Conservation (phyloP, 2,329 filamentous ascomycete species). For the Aspergillus amoenus region DNA sequence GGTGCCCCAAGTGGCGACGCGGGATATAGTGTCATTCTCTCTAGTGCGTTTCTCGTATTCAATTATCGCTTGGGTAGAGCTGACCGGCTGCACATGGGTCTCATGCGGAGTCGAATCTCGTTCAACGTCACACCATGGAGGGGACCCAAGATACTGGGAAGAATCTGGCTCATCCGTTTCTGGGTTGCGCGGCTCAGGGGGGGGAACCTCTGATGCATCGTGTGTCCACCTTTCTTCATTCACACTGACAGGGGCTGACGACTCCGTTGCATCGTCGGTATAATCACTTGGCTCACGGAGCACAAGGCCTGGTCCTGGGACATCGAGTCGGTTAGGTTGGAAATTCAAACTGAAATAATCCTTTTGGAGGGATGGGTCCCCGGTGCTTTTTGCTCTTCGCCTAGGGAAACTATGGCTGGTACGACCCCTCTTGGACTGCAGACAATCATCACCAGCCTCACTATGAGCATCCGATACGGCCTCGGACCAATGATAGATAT, state of each 20-base stretch:
- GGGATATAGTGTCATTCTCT: constrained; percentile 55
- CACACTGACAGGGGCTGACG: constrained; percentile 15
- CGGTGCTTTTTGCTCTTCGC: constrained; percentile 49
- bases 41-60: constrained; percentile 50
- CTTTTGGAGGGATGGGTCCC: constrained; percentile 31
- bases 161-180: constrained; percentile 35
- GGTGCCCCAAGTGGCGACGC: constrained; percentile 57
- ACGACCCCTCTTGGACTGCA: constrained; percentile 20
- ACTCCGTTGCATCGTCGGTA: constrained; percentile 28
- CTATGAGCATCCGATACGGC: constrained; percentile 50
- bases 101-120: constrained; percentile 29
- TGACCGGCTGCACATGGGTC: constrained; percentile 48
- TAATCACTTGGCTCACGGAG: constrained; percentile 46
- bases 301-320: constrained; percentile 54
- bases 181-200: constrained; percentile 23
- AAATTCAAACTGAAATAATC: constrained; percentile 35
- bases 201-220: constrained; percentile 22
- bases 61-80: constrained; percentile 56
- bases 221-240: constrained; percentile 25
- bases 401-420: constrained; percentile 27
- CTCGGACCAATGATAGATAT: constrained; percentile 55
- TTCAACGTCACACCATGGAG: constrained; percentile 51
- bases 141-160: constrained; percentile 38
- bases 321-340: constrained; percentile 32
- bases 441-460: constrained; percentile 35